Base-by-base conservation (phyloP, 768 basidiomycete species). In the Fistulinella prunicolor region DNA sequence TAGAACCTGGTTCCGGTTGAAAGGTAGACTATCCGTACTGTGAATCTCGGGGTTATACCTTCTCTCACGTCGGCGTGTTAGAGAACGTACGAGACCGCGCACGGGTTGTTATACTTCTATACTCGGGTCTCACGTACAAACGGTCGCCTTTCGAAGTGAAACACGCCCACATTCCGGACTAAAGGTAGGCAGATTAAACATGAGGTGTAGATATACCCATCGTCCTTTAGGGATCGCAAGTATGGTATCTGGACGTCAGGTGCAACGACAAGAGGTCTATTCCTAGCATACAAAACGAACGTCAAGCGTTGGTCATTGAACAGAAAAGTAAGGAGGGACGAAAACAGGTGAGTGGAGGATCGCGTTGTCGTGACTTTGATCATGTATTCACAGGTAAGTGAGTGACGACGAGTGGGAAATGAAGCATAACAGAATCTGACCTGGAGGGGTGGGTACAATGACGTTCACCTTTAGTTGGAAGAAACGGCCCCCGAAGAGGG, bases 231-330 rank as follows among this genome's bases (percentile, higher is more conserved):
- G 41, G 37, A 32, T 42, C 37, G 49, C 23, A 36, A 30, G 8
- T 3, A 56, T 56, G 46, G 39, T 45, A 26, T 50, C 30, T 26
- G 42, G 35, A 38, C 30, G 32, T n/a, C n/a, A n/a, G n/a, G n/a
- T n/a, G n/a, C n/a, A n/a, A n/a, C n/a, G n/a, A n/a, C n/a, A n/a
- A 9, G 22, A 29, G 43, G 36, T 17, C 22, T 42, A n/a, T 36
- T 26, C 9, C 32, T 36, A 52, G 49, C 21, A 41, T 44, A 46
- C 49, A 41, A 24, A 37, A 35, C 45, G 44, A 57, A 40, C 37
- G 13, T 32, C 13, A 30, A 46, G 38, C 42, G 42, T 46, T 57
- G 54, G 53, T 42, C 44, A 53, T 45, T 17, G 19, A 9, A 37
- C 17, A 40, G 20, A 21, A 9, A 26, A 20, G 4, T 6, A 40